Percentiles rank a stretch among this genome's conserved stretches.
Evolutionary conservation across 176 grass and related monocot genomes (phyloP).

Genomic region (Panicum miliaceum): DNA sequence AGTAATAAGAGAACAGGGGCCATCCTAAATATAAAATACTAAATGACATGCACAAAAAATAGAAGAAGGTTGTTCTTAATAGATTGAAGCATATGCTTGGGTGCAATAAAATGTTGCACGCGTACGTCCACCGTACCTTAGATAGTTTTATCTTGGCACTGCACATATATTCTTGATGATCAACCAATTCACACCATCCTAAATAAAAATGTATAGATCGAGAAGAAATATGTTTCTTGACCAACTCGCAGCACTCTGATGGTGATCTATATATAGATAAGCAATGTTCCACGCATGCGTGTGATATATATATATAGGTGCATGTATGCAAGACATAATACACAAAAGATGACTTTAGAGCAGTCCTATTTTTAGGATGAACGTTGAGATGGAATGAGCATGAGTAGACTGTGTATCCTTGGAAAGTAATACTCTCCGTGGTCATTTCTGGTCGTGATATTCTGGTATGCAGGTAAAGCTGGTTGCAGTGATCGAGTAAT

Average conservation of each 20-base stretch:
- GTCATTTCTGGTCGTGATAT: neutral
- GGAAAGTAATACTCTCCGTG: neutral
- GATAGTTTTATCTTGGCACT: too few species aligned
- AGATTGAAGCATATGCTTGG: neutral
- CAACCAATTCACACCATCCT: neutral
- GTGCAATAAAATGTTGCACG: too few species aligned
- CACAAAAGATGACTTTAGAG: neutral
- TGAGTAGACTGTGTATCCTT: neutral
- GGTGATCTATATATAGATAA: neutral
- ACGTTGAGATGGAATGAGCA: neutral
- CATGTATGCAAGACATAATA: neutral
- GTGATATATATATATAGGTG: too few species aligned
- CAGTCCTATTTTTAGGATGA: neutral
- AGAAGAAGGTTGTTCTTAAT: neutral
- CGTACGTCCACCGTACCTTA: too few species aligned
- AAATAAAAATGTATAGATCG: neutral
- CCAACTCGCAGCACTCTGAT: neutral
- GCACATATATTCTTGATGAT: too few species aligned
- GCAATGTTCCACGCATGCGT: neutral
- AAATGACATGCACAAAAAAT: neutral
- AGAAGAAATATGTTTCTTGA: neutral
- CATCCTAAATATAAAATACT: neutral
- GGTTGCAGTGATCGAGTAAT: neutral
- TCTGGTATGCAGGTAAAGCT: constrained; percentile 7
- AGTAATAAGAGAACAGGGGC: neutral